These are phyloP conservation scores for Clonostachys byssicola DNA, from an alignment of 2,329 filamentous ascomycete genomes.

Conservation along the genomic window DNA sequence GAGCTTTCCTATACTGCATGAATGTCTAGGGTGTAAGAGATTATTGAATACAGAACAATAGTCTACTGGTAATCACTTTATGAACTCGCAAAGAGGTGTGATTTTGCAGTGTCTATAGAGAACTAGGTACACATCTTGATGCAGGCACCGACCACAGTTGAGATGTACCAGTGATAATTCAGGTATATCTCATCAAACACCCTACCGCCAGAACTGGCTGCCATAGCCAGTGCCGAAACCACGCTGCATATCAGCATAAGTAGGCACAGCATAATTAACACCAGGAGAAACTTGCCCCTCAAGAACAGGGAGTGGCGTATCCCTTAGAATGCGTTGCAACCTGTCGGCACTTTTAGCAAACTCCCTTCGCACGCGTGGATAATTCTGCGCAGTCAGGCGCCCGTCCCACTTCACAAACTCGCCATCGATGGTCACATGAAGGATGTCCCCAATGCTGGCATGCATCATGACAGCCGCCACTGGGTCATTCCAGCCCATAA, in stretches of 20 bases:
- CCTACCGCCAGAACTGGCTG: not conserved
- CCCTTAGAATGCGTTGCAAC: slow-evolving; percentile 17
- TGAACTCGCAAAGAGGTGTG: too few species aligned
- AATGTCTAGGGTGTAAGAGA: too few species aligned
- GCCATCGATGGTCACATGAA: slow-evolving; percentile 45
- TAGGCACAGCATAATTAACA: not conserved
- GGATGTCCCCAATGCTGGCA: slow-evolving; percentile 45
- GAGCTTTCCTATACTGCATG: too few species aligned
- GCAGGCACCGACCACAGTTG: too few species aligned
- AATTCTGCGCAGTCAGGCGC: slow-evolving; percentile 11
- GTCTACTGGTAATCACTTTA: too few species aligned
- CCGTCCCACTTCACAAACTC: slow-evolving; percentile 40
- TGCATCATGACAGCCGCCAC: slow-evolving; percentile 53
- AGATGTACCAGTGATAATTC: too few species aligned
- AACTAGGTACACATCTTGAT: too few species aligned
- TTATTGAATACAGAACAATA: too few species aligned
- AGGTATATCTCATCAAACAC: too few species aligned
- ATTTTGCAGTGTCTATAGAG: too few species aligned
- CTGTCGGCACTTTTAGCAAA: slow-evolving; percentile 26
- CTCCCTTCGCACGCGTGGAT: slow-evolving; percentile 16
- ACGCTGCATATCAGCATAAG: not conserved
- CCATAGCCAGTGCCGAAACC: not conserved
- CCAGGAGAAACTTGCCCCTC: slow-evolving; percentile 12
- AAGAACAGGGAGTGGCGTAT: slow-evolving; percentile 16
- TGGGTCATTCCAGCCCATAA: slow-evolving; percentile 51